Base-by-base conservation (phyloP, 257 asterid species). In the Salvia hispanica region DNA sequence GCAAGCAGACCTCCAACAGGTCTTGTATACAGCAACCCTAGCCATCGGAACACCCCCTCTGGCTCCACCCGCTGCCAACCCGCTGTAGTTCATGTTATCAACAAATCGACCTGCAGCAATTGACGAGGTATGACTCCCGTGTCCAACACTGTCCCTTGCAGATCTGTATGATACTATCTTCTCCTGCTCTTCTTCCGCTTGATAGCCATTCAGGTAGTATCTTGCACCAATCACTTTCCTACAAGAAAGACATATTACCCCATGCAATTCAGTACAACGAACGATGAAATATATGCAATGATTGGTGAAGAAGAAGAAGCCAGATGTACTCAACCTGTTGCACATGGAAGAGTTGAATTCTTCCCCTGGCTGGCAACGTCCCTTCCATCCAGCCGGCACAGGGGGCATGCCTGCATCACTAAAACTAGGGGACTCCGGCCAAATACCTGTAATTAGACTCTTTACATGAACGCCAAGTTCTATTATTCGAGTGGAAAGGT, bases 381-480 rank as follows among this genome's bases (percentile, higher is more conserved):
- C 99, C 72, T 78, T 93, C 97, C 96, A 93, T 67, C 92, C 89
- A 77, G 78, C 63, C 14, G 98, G 97, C 68, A 86, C 87, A 18
- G 90, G 95, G 65, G 97, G 96, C 98, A 90, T 86, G 73, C 73
- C 79, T n/a, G 60, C 78, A 52, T 93, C 97, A 53, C 76, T 80
- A 74, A 90, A 93, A 81, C 98, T 88, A 59, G 89, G 90, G 28
- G 97, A 85, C 76, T 93, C 97, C 0, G 98, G 98, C 98, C 98
- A 93, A 74, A 93, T 82, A 68, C 98, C 97, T 93, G 86, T 53
- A 62, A 52, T 44, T 70, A 57, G 57, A 42, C 10, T 39, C 74
- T 36, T 68, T 57, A 25, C 53, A 62, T 67, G 31, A 53, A 52
- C 15, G 18, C 31, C 21, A 53, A 64, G 18, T 46, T 71, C 57